Evolutionary conservation across 2,329 filamentous ascomycete species (phyloP).

Genomic region (Calonectria pteridis): DNA sequence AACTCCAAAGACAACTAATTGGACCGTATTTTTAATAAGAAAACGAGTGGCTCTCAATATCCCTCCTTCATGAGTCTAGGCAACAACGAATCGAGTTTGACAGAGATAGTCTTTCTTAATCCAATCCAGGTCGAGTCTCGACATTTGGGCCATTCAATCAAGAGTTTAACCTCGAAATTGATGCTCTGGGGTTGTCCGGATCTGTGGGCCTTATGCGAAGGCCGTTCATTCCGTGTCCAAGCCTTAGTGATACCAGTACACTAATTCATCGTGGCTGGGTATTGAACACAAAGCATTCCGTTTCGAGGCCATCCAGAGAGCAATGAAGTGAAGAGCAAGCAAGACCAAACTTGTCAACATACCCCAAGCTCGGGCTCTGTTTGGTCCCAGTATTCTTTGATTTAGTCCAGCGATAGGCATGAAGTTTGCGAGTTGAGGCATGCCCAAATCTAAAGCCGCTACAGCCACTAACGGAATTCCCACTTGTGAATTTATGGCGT

Average conservation of each 20-base stretch:
- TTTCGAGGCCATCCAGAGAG: conserved; percentile 50
- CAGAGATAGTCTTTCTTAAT: not conserved
- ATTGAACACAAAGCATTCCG: conserved; percentile 51
- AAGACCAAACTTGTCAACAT: conserved; percentile 49
- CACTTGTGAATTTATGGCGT: conserved; percentile 73
- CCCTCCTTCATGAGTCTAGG: no score
- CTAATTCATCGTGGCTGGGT: conserved; percentile 45
- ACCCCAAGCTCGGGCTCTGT: conserved; percentile 42
- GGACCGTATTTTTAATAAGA: not conserved
- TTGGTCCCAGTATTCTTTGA: conserved; percentile 31
- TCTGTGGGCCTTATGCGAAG: not conserved
- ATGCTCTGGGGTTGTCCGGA: not conserved
- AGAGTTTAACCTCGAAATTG: not conserved
- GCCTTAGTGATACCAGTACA: conserved; percentile 41
- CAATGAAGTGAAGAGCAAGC: conserved; percentile 49
- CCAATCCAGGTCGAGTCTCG: not conserved
- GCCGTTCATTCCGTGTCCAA: not conserved
- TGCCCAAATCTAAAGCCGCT: conserved; percentile 74
- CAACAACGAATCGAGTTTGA: no score
- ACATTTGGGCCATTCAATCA: not conserved
- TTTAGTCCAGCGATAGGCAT: conserved; percentile 23
- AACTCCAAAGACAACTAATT: not conserved
- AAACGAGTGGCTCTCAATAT: not conserved
- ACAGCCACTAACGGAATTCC: conserved; percentile 76
- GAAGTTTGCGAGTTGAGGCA: conserved; percentile 45